Conservation (phyloP, 106 monocot genomes). For the Dioscorea dumetorum region DNA sequence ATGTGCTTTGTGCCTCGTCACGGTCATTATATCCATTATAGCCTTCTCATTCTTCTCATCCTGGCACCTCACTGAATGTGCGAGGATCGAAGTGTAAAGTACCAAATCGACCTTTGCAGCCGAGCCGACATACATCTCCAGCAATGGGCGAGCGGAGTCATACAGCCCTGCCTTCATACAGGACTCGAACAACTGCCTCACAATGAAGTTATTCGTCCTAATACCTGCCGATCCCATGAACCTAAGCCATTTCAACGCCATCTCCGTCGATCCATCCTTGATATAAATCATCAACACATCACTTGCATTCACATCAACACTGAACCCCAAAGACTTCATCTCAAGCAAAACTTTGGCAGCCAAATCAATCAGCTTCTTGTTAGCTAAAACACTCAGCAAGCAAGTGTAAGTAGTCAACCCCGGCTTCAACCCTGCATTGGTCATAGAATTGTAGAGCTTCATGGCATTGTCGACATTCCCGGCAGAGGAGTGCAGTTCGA, state of each 20-base stretch:
- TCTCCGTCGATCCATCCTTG: conserved; percentile 71
- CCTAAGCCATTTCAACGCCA: conserved; percentile 75
- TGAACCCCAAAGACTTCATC: conserved; percentile 78
- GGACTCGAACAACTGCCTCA: conserved; percentile 86
- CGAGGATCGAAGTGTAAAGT: conserved; percentile 89
- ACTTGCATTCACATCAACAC: conserved; percentile 87
- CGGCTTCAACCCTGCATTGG: conserved; percentile 52
- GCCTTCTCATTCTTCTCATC: conserved; percentile 69
- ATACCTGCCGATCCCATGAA: conserved; percentile 94
- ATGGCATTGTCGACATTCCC: conserved; percentile 74
- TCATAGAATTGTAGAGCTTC: conserved; percentile 80
- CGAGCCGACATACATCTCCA: conserved; percentile 67
- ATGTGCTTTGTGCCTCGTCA: conserved; percentile 74
- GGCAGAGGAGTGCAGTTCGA: conserved; percentile 67
- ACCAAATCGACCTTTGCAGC: conserved; percentile 84
- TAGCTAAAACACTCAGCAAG: conserved; percentile 50
- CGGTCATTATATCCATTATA: conserved; percentile 76
- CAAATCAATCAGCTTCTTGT: conserved; percentile 78
- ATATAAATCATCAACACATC: conserved; percentile 96
- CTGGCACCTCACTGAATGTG: conserved; percentile 77
- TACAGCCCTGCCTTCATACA: conserved; percentile 80
- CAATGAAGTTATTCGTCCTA: conserved; percentile 81
- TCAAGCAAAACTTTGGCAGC: conserved; percentile 88
- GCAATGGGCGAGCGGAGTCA: conserved; percentile 59
- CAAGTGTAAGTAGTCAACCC: conserved; percentile 68